Evolutionary conservation across 192 early-diverging fungal genomes (phyloP).

Genomic region (Backusella psychrophila): DNA sequence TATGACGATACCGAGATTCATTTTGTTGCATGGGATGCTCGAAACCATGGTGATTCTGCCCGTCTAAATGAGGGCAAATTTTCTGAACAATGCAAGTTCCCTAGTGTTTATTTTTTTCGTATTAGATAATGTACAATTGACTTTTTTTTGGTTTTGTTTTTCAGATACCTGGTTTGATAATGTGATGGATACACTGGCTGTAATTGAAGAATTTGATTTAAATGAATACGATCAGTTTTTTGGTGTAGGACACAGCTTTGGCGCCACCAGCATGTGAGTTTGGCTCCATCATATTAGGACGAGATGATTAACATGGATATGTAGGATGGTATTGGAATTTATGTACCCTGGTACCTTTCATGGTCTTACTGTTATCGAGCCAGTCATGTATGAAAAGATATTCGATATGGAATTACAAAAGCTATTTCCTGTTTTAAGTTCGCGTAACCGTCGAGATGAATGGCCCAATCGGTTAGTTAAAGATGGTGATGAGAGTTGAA

Average conservation of each 20-base stretch:
- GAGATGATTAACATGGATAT: no score
- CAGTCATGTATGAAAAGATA: slow-evolving; percentile 4
- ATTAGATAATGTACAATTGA: not conserved
- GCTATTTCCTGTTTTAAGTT: slow-evolving; percentile 33
- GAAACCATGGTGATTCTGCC: slow-evolving; percentile 60
- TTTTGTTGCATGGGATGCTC: slow-evolving; percentile 51
- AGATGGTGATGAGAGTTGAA: not conserved
- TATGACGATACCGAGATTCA: slow-evolving; percentile 24
- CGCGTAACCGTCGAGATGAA: slow-evolving; percentile 43
- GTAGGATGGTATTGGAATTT: slow-evolving; percentile 19
- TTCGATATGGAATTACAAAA: slow-evolving; percentile 28
- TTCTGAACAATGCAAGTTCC: not conserved
- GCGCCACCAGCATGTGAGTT: slow-evolving; percentile 30
- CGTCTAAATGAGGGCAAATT: slow-evolving; percentile 38
- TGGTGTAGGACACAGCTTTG: slow-evolving; percentile 61
- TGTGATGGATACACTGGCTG: slow-evolving; percentile 44
- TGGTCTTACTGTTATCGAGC: slow-evolving; percentile 13
- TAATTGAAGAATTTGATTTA: slow-evolving; percentile 42
- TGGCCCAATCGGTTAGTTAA: slow-evolving; percentile 42
- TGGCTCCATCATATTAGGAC: not conserved
- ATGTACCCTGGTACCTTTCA: slow-evolving; percentile 11
- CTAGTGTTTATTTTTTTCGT: not conserved
- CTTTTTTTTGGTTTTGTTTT: not conserved
- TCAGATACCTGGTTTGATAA: slow-evolving; percentile 52
- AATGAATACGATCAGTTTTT: slow-evolving; percentile 29